phyloP scores from a whole-genome alignment of 495 filamentous ascomycete genomes.

The Cercophora samala region DNA sequence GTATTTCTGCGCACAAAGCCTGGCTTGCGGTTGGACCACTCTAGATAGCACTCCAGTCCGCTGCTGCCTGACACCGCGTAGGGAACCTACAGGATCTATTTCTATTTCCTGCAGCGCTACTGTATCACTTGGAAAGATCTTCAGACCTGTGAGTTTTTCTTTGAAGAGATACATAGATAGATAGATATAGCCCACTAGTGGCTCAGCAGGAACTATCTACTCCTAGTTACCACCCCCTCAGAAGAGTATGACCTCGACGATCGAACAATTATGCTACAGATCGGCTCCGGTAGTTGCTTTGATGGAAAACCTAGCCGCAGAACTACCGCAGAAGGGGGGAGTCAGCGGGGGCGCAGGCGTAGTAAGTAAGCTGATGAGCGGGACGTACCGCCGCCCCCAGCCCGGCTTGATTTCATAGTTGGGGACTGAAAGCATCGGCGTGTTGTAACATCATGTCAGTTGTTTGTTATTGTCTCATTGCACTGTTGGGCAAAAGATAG shows the following conservation, averaged over 20 bases:
- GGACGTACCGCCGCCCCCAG: neutral
- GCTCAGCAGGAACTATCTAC: neutral
- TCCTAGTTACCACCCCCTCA: neutral
- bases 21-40: too few species aligned
- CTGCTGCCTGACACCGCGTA: too few species aligned
- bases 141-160: too few species aligned
- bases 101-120: neutral
- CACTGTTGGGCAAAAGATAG: too few species aligned
- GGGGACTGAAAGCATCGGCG: too few species aligned
- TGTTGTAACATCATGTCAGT: too few species aligned
- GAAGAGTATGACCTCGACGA: neutral
- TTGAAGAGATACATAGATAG: too few species aligned
- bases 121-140: neutral
- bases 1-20: neutral
- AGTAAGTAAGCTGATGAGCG: neutral
- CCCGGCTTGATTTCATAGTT: too few species aligned
- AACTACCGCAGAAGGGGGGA: neutral
- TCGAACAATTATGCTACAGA: neutral
- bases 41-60: too few species aligned
- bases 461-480: too few species aligned
- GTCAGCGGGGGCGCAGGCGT: neutral
- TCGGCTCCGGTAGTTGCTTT: neutral
- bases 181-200: neutral
- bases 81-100: too few species aligned
- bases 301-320: neutral